Conservation (phyloP, 306 rosid species). For the Luffa aegyptiaca region DNA sequence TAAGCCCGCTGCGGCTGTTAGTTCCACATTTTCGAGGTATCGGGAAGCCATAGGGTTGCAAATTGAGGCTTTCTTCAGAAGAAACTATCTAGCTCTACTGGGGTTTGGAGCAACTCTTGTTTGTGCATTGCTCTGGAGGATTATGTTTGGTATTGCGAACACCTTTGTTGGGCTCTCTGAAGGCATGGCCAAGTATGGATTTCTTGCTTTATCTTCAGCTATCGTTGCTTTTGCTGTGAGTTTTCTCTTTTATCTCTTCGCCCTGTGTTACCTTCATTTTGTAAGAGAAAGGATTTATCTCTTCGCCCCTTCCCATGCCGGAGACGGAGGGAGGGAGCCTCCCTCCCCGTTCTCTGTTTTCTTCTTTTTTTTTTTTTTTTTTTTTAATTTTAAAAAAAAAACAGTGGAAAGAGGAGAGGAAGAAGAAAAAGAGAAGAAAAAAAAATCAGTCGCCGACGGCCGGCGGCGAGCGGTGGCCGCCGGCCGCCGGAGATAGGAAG, state of each 20-base stretch:
- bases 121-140: constrained; percentile 65
- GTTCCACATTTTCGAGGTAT: constrained; percentile 53
- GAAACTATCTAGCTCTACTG: constrained; percentile 43
- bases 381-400: too few species aligned
- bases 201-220: constrained; percentile 86
- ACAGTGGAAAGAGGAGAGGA: too few species aligned
- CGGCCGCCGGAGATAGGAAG: too few species aligned
- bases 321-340: too few species aligned
- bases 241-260: constrained; percentile 15
- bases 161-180: constrained; percentile 65
- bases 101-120: constrained; percentile 58
- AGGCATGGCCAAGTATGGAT: constrained; percentile 95
- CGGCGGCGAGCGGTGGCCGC: too few species aligned
- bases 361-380: too few species aligned
- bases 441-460: too few species aligned
- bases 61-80: constrained; percentile 70
- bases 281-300: not conserved
- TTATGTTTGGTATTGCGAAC: constrained; percentile 69
- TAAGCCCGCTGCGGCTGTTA: constrained; percentile 40
- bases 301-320: too few species aligned
- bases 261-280: not conserved
- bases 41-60: constrained; percentile 77
- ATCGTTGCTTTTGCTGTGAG: constrained; percentile 80
- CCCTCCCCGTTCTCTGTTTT: too few species aligned
- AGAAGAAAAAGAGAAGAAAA: too few species aligned